These are phyloP conservation scores for Kwoniella shandongensis DNA, from an alignment of 768 basidiomycete genomes.

Conservation along the genomic window DNA sequence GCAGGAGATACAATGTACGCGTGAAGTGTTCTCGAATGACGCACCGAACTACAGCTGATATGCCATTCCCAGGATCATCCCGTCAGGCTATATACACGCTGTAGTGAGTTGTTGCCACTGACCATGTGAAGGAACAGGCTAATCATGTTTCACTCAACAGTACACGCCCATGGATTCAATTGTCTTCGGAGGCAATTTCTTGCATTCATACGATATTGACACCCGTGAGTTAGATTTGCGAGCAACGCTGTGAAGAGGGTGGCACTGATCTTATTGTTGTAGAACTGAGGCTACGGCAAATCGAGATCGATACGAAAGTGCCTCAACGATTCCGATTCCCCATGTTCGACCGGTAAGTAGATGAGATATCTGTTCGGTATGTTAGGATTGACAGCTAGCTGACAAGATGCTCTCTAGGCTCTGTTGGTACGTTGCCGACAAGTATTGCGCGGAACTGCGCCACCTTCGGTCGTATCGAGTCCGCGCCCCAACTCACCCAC, in stretches of 20 bases:
- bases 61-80: slow-evolving; percentile 71
- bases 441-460: slow-evolving; percentile 68
- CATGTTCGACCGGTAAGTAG: slow-evolving; percentile 68
- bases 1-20: slow-evolving; percentile 52
- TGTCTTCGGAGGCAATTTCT: slow-evolving; percentile 95
- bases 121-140: neutral
- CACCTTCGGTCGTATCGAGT: slow-evolving; percentile 32
- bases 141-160: slow-evolving; percentile 55
- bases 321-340: slow-evolving; percentile 90
- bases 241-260: neutral
- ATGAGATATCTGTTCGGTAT: no score
- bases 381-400: slow-evolving; percentile 21
- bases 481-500: slow-evolving; percentile 7
- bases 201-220: slow-evolving; percentile 81
- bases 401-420: slow-evolving; percentile 58
- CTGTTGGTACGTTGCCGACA: slow-evolving; percentile 87
- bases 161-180: slow-evolving; percentile 88
- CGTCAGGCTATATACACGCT: slow-evolving; percentile 96
- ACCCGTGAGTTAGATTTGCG: slow-evolving; percentile 68
- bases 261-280: slow-evolving; percentile 12
- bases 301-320: slow-evolving; percentile 88
- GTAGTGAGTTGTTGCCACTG: slow-evolving; percentile 65
- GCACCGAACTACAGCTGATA: slow-evolving; percentile 57
- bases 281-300: slow-evolving; percentile 86
- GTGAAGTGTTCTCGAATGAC: neutral